Evolutionary conservation across 1,284 basidiomycete species (phyloP).

Genomic region (Earliella scabrosa): DNA sequence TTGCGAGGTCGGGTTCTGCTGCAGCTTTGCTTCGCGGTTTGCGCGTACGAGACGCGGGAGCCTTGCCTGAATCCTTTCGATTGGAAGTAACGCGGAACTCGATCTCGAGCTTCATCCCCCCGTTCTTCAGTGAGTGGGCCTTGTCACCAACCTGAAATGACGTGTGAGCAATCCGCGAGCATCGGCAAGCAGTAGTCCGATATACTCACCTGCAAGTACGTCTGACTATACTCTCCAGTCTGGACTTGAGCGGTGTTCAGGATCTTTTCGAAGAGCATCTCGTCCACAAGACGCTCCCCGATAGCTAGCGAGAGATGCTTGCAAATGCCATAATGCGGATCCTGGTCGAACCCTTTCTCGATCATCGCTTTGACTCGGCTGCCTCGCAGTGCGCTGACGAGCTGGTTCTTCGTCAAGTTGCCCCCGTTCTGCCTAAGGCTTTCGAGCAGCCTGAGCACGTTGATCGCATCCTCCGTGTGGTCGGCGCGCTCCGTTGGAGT

Average conservation of each 20-base stretch:
- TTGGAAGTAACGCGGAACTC: constrained; percentile 5
- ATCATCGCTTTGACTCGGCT: constrained; percentile 53
- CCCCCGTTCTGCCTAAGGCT: constrained; percentile 3
- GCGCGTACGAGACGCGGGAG: neutral
- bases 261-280: constrained; percentile 44
- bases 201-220: constrained; percentile 40
- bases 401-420: constrained; percentile 47
- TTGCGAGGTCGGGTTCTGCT: neutral
- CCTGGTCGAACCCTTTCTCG: constrained; percentile 51
- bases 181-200: neutral
- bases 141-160: constrained; percentile 1
- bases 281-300: constrained; percentile 67
- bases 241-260: constrained; percentile 38
- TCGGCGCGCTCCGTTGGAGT: constrained; percentile 41
- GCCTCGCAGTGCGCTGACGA: constrained; percentile 67
- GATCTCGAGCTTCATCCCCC: constrained; percentile 9
- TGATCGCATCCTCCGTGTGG: constrained; percentile 53
- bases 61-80: neutral
- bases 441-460: constrained; percentile 55
- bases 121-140: neutral
- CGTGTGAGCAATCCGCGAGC: neutral
- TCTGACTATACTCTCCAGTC: constrained; percentile 32
- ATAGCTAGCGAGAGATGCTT: constrained; percentile 51
- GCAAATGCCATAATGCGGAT: constrained; percentile 60
- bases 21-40: constrained; percentile 9